A percentile compares a stretch with the other conserved stretches of the same genome.
These are phyloP conservation scores for Backusella tuberculispora DNA, from an alignment of 192 early-diverging fungal genomes.

Conservation along the genomic window DNA sequence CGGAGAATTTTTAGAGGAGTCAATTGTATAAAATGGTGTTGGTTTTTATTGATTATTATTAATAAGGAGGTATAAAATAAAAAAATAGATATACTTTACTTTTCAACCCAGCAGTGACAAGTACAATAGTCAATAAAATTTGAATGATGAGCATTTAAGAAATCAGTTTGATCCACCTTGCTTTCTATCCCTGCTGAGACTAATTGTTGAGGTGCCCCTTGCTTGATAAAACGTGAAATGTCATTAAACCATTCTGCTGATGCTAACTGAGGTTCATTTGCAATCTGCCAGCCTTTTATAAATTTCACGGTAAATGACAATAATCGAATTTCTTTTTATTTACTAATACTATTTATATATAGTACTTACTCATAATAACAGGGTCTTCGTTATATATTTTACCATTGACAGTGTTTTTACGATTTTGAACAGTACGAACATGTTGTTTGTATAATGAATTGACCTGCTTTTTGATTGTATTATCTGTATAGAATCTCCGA, in stretches of 20 bases:
- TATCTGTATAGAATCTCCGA: constrained; percentile 53
- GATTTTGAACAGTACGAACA: constrained; percentile 45
- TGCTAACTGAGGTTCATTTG: constrained; percentile 68
- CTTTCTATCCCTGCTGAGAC: constrained; percentile 67
- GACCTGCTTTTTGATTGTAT: constrained; percentile 16
- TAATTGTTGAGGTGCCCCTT: constrained; percentile 58
- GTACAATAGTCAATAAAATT: constrained; percentile 54
- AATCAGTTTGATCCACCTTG: constrained; percentile 57
- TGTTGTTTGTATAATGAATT: constrained; percentile 55
- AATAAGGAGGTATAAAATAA: background rate
- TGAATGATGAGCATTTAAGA: constrained; percentile 52
- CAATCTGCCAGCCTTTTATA: constrained; percentile 63
- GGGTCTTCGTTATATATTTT: constrained; percentile 59
- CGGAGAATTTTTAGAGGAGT: background rate
- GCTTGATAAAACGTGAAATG: constrained; percentile 51
- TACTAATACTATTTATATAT: background rate
- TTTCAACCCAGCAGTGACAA: constrained; percentile 59
- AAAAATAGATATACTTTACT: constrained; percentile 28
- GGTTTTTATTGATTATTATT: background rate
- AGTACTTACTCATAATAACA: constrained; percentile 41
- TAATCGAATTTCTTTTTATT: background rate
- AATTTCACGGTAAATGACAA: background rate
- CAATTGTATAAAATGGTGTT: background rate
- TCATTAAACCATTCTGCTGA: constrained; percentile 55
- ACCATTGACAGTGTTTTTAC: constrained; percentile 56